Percentiles rank a stretch among this genome's conserved stretches.
phyloP scores from a whole-genome alignment of 2,329 filamentous ascomycete species.

The Fusarium marasasianum region DNA sequence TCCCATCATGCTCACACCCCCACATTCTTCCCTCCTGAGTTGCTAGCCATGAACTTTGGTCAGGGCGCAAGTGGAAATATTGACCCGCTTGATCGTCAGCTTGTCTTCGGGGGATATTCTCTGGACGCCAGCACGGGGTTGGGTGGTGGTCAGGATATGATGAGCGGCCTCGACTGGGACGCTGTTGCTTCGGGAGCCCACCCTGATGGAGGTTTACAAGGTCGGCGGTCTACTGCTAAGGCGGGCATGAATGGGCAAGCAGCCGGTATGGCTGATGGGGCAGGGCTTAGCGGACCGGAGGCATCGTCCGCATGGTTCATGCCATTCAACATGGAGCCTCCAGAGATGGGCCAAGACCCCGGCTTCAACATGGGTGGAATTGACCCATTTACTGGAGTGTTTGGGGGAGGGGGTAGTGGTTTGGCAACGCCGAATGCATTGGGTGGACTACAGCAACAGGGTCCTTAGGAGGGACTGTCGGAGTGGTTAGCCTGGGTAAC shows the following conservation, averaged over 20 bases:
- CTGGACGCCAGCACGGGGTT: slow-evolving; percentile 56
- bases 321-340: slow-evolving; percentile 89
- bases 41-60: slow-evolving; percentile 62
- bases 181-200: slow-evolving; percentile 49
- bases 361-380: slow-evolving; percentile 53
- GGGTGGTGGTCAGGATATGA: slow-evolving; percentile 49
- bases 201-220: slow-evolving; percentile 39
- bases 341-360: slow-evolving; percentile 64
- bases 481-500: slow-evolving; percentile 16
- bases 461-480: slow-evolving; percentile 39
- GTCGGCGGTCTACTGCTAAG: slow-evolving; percentile 44
- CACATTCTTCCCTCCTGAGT: slow-evolving; percentile 60
- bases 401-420: slow-evolving; percentile 52
- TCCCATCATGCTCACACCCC: slow-evolving; percentile 51
- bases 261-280: slow-evolving; percentile 28
- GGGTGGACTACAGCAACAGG: slow-evolving; percentile 46
- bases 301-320: slow-evolving; percentile 84
- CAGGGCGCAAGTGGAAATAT: slow-evolving; percentile 63
- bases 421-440: slow-evolving; percentile 50
- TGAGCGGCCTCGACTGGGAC: slow-evolving; percentile 58
- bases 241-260: slow-evolving; percentile 44
- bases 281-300: slow-evolving; percentile 51
- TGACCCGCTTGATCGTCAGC: slow-evolving; percentile 77
- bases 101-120: slow-evolving; percentile 78
- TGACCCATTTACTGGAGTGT: slow-evolving; percentile 61